Percentiles rank a stretch among this genome's conserved stretches.
phyloP scores from a whole-genome alignment of 2,329 filamentous ascomycete genomes.

The Penicillium oxalicum region DNA sequence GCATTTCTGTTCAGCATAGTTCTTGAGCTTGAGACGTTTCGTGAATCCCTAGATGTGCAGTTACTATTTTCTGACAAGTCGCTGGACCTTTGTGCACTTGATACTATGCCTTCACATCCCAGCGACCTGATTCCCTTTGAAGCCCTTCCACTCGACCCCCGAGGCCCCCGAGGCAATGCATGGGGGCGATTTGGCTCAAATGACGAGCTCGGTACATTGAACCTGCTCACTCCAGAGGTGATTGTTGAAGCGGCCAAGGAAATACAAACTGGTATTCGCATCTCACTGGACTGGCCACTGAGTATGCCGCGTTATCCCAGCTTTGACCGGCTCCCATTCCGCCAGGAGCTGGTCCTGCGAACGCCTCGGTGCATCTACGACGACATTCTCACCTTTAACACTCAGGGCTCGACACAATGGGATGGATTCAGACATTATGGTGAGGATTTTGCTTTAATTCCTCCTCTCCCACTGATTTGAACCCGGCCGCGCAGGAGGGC shows the following conservation, averaged over 20 bases:
- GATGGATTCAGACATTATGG: conserved; percentile 24
- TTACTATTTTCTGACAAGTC: too few species aligned
- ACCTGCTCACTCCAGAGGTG: conserved; percentile 45
- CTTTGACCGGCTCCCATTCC: conserved; percentile 20
- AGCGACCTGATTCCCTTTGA: conserved; percentile 11
- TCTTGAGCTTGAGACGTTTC: too few species aligned
- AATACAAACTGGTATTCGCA: conserved; percentile 31
- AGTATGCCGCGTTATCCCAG: conserved; percentile 21
- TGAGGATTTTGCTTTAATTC: not conserved
- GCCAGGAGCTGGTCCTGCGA: conserved; percentile 18
- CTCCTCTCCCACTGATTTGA: too few species aligned
- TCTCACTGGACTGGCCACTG: conserved; percentile 22
- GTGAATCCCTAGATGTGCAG: too few species aligned
- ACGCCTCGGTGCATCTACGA: conserved; percentile 18
- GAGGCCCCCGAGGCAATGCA: conserved; percentile 48
- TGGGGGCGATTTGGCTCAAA: conserved; percentile 50
- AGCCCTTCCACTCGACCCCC: conserved; percentile 15
- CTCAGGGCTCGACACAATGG: conserved; percentile 21
- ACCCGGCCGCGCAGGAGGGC: too few species aligned
- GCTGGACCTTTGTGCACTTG: too few species aligned
- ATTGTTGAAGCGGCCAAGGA: conserved; percentile 41
- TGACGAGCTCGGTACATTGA: conserved; percentile 51
- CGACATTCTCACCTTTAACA: conserved; percentile 21
- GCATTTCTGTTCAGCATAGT: too few species aligned
- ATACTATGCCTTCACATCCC: conserved; percentile 1